Conservation (phyloP, 306 rosid species). For the Sicyos baderoa region DNA sequence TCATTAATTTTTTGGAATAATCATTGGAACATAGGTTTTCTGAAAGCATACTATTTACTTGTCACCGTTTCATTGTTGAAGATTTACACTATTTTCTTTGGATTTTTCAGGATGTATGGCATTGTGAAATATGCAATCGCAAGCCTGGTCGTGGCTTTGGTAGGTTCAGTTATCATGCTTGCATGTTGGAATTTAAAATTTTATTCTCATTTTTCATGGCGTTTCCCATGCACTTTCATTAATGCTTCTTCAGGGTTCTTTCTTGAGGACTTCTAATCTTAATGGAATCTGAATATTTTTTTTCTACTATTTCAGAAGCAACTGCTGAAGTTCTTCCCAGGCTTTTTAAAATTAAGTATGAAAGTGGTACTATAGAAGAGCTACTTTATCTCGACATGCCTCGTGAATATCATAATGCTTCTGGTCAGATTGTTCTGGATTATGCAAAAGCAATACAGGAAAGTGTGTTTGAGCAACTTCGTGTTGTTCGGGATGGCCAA, state of each 20-base stretch:
- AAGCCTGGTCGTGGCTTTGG: conserved; percentile 99
- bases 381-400: conserved; percentile 98
- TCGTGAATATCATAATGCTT: conserved; percentile 81
- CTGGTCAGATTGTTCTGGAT: conserved; percentile 94
- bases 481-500: conserved; percentile 98
- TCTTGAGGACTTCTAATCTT: conserved; percentile 14
- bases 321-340: conserved; percentile 95
- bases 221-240: conserved; percentile 4
- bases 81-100: conserved; percentile 15
- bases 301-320: conserved; percentile 57
- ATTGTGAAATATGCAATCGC: conserved; percentile 91
- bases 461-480: conserved; percentile 97
- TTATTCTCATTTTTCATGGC: not conserved
- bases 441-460: conserved; percentile 97
- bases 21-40: not conserved
- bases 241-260: conserved; percentile 16
- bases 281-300: conserved; percentile 21
- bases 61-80: conserved; percentile 17
- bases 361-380: conserved; percentile 97
- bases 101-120: conserved; percentile 90
- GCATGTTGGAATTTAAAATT: not conserved
- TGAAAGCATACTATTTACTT: not conserved
- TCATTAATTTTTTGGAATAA: conserved; percentile 1
- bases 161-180: conserved; percentile 30
- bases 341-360: conserved; percentile 90